Base-by-base conservation (phyloP, 257 asterid genomes). In the Primulina huaijiensis region DNA sequence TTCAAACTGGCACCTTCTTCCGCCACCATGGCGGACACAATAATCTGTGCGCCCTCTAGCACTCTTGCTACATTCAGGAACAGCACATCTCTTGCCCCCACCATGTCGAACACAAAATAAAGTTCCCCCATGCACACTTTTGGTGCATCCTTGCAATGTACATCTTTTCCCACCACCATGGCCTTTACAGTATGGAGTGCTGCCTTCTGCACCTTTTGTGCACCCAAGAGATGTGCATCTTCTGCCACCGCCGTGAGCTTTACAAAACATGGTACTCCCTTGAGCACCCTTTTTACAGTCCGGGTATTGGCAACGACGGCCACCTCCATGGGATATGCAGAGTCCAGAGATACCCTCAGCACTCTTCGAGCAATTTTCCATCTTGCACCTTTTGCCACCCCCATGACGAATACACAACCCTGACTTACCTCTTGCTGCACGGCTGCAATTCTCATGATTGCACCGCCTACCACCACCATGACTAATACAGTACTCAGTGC, bases 1-100 rank as follows among this genome's bases (percentile, higher is more conserved):
- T 59, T 80, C 87, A 60, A 75, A 67, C 56, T 62, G 69, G 73
- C 94, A 87, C 81, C 94, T 83, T 66, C 83, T 87, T 21, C 90
- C 94, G n/a, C 94, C 94, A 25, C 94, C 94, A 64, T 87, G 94
- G 1, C 89, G 84, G 40, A 87, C 89, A 34, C 94, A 87, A 30
- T 76, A 83, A 58, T 74, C 38, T 8, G 94, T 85, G 16, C 86
- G 82, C 14, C 89, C 94, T 64, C 90, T 80, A 4, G 94, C 94
- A 60, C 90, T 85, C 76, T 80, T 81, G 12, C 86, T 83, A 64
- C 90, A 85, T 62, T 78, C 90, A 7, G 72, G 33, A 66, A 68
- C 20, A 12, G 75, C 77, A 72, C 89, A 87, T 73, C 94, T 81
- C 82, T 87, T 80, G 34, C 90, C 90, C 27, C 89, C 85, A 65